Conservation (phyloP, 179 eudicot genomes). For the Silene coronaria region DNA sequence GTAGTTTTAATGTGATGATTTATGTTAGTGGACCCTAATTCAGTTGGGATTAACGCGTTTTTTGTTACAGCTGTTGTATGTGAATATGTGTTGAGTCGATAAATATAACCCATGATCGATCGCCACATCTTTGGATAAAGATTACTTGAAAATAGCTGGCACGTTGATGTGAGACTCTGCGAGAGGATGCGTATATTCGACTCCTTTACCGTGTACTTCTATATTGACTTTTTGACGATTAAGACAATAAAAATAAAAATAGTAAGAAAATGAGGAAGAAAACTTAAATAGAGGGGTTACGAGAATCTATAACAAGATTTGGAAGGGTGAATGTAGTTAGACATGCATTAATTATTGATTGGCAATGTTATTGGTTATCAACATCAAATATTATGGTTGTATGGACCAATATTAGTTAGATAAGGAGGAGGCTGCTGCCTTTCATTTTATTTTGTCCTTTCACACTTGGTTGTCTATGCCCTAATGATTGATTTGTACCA, state of each 20-base stretch:
- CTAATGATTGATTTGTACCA: slow-evolving; percentile 9
- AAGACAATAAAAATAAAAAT: neutral
- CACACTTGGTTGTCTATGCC: neutral
- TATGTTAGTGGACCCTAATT: neutral
- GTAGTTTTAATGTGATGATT: neutral
- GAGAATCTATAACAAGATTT: slow-evolving; percentile 10
- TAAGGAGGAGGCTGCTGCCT: slow-evolving; percentile 7
- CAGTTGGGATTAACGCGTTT: neutral
- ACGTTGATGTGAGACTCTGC: no score
- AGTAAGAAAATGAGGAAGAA: slow-evolving; percentile 26
- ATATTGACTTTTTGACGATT: no score
- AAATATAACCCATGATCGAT: no score
- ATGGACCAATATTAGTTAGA: slow-evolving; percentile 22
- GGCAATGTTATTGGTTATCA: slow-evolving; percentile 18
- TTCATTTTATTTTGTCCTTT: slow-evolving; percentile 6
- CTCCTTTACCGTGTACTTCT: no score
- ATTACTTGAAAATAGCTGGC: neutral
- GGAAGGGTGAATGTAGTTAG: slow-evolving; percentile 18
- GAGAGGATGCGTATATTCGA: slow-evolving; percentile 9
- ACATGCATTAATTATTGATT: slow-evolving; percentile 11
- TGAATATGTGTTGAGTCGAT: neutral
- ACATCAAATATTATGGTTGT: slow-evolving; percentile 26
- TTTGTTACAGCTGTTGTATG: neutral
- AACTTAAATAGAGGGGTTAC: slow-evolving; percentile 6
- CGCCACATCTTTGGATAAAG: neutral